These are phyloP conservation scores for Wickerhamomyces rabaulensis DNA, from an alignment of 805 yeast species.

Conservation along the genomic window DNA sequence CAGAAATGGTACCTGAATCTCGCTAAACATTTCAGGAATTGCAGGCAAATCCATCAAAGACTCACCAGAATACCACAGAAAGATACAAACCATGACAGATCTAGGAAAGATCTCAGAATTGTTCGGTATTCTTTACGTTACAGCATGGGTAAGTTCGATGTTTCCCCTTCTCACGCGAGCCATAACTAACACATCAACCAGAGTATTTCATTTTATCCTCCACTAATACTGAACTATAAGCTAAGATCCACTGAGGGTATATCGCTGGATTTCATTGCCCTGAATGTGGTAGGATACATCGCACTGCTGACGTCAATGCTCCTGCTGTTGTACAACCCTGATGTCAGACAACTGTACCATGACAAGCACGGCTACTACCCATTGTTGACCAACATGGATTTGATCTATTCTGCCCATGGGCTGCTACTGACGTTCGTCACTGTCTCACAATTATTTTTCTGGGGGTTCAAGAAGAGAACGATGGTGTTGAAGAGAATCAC, in stretches of 20 bases:
- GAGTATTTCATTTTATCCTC: constrained; percentile 49
- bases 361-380: constrained; percentile 32
- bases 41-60: not conserved
- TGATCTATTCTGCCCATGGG: constrained; percentile 45
- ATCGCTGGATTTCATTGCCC: constrained; percentile 41
- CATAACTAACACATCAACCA: constrained; percentile 9
- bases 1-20: not conserved
- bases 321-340: constrained; percentile 35
- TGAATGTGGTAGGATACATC: constrained; percentile 44
- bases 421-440: constrained; percentile 34
- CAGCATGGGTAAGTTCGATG: constrained; percentile 30
- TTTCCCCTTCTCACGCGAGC: not conserved
- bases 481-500: constrained; percentile 13
- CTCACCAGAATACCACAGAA: not conserved
- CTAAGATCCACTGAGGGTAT: constrained; percentile 41
- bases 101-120: constrained; percentile 14
- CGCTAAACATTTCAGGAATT: too few relatives aligned
- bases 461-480: constrained; percentile 24
- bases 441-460: constrained; percentile 32
- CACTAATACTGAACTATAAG: constrained; percentile 35
- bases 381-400: constrained; percentile 37
- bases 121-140: constrained; percentile 33
- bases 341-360: constrained; percentile 27
- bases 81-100: constrained; percentile 2
- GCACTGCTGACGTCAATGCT: constrained; percentile 37